Base-by-base conservation (phyloP, 2,329 filamentous ascomycete genomes). In the Huntiella decipiens region DNA sequence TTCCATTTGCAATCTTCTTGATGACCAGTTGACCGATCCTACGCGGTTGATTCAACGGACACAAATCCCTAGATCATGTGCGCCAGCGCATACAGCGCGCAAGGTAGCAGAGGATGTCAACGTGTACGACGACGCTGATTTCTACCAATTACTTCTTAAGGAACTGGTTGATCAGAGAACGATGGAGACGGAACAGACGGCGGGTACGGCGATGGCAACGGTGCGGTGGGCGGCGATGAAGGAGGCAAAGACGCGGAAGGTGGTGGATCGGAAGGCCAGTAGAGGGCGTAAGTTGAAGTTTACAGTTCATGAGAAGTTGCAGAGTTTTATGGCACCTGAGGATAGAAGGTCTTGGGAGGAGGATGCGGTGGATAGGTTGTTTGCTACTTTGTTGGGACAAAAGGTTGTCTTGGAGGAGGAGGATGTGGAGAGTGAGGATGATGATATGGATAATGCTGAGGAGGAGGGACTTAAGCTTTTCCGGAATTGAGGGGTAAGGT, bases 291-390 rank as follows among this genome's bases (percentile, higher is more conserved):
- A 95, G 66, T 74, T 98, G 71, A 73, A 85, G 35, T 98, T 88
- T 62, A 91, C 83, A 12, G 85, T 95, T 39, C 87, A 96, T 58
- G 88, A 96, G 66, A 96, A 96, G 66, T 62, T 98, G 56, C 84
- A 94, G 64, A 95, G 95, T 61, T 96, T 96, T 58, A 95, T 95
- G 86, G 87, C 87, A 8, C 79, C 86, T 0, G 85, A 95, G 59
- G 82, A 93, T 58, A 69, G 83, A 45, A 71, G 80, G 3, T 63
- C 61, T 12, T 98, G 91, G 91, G 82, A 83, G 51, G 76, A 80
- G 53, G 71, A 74, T 50, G 85, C 87, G 46, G 75, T 85, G 49
- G 83, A 91, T 54, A 63, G 74, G 48, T 75, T 88, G 60, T 87
- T 87, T 57, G 77, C 77, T 11, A 80, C 79, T 19, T 60, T 87